Percentiles rank a stretch among this genome's conserved stretches.
Evolutionary conservation across 352 stramenopile genomes (phyloP).

Genomic region (Globisporangium perplexum): DNA sequence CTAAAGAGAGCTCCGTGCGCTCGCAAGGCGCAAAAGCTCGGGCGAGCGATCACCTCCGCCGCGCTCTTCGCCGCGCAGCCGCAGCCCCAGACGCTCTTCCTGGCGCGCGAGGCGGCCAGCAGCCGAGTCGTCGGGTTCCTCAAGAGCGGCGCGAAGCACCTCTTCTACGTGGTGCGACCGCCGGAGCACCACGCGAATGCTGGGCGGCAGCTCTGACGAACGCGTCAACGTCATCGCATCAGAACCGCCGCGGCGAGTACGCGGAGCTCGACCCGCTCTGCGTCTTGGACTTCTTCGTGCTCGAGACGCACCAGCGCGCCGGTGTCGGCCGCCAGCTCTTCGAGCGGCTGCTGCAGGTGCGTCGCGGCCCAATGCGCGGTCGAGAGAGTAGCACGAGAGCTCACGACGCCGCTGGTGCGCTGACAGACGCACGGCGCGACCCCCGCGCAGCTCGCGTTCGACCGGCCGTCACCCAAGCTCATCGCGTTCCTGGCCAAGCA

Average conservation of each 20-base stretch:
- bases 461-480: conserved; percentile 78
- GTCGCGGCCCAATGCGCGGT: not conserved
- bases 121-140: conserved; percentile 37
- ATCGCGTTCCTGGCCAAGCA: conserved; percentile 75
- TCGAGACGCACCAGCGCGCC: conserved; percentile 41
- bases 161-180: conserved; percentile 73
- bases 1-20: not conserved
- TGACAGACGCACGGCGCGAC: conserved; percentile 3
- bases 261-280: conserved; percentile 70
- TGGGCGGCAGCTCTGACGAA: not conserved
- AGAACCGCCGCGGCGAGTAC: conserved; percentile 58
- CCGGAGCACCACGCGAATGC: not conserved
- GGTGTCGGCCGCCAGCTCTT: conserved; percentile 65
- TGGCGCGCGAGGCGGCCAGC: conserved; percentile 20
- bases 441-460: conserved; percentile 48
- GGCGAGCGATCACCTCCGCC: conserved; percentile 50
- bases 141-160: conserved; percentile 61
- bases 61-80: conserved; percentile 28
- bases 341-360: conserved; percentile 41
- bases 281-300: conserved; percentile 78
- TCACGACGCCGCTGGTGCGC: not conserved
- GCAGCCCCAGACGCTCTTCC: conserved; percentile 36
- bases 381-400: not conserved
- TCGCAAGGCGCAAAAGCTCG: conserved; percentile 49
- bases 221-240: not conserved